Base-by-base conservation (phyloP, 768 basidiomycete species). In the Russula foetens region DNA sequence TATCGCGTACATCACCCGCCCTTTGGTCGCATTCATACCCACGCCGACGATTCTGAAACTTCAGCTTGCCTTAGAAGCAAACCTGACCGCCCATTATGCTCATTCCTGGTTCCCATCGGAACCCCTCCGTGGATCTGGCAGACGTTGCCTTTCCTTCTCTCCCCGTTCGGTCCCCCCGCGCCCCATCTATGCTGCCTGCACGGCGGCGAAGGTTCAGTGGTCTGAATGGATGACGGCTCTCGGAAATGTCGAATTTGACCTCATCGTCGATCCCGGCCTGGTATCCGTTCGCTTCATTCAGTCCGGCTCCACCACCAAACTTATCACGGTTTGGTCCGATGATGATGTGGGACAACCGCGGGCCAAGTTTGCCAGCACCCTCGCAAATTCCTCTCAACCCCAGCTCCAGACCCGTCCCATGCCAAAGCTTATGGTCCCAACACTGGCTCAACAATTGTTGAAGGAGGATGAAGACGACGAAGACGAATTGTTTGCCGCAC, bases 211-310 rank as follows among this genome's bases (percentile, higher is more conserved):
- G 59, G 78, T 91, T 33, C 85, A 88, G 67, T 92, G 90, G 90
- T 84, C 84, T 59, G 83, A 88, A 69, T 92, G 90, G 90, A 87
- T 90, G 56, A 66, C 77, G 48, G 75, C 80, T 59, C 81, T 91
- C 48, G 88, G 89, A 12, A 79, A 81, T 65, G 73, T 75, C 59
- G 85, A 87, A 73, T 84, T 91, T 69, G 89, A 91, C 71, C 79
- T 92, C 62, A 86, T 88, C 72, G 80, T 90, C 67, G 86, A 91
- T 71, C 90, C 90, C 63, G 89, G 88, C 62, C 84, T 81, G 70
- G 81, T 92, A 64, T 85, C 85, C 60, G 74, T 88, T 64, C 86
- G 86, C 62, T 77, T 79, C 69, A 78, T 77, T 53, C 75, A 70
- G 57, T 69, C 67, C 60, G 71, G 73, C 44, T 68, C 70, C 11